phyloP scores from a whole-genome alignment of 805 yeast genomes.

The Candida quercuum region DNA sequence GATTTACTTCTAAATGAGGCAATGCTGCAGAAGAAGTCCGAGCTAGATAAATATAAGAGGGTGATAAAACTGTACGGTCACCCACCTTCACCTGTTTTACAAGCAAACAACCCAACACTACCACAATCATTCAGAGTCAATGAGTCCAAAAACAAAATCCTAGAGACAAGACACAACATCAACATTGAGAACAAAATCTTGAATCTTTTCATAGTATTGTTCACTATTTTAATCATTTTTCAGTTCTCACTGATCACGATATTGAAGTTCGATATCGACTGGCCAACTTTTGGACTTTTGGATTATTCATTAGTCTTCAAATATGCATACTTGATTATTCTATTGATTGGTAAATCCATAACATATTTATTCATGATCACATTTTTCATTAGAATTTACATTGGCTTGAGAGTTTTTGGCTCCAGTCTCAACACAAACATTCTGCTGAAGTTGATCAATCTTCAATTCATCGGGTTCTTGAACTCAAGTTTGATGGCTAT shows the following conservation, averaged over 20 bases:
- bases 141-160: conserved; percentile 9
- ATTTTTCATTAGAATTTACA: conserved; percentile 15
- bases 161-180: conserved; percentile 10
- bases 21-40: conserved; percentile 9
- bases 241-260: conserved; percentile 14
- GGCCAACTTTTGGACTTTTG: conserved; percentile 8
- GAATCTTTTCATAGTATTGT: conserved; percentile 13
- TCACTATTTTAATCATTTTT: conserved; percentile 11
- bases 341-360: conserved; percentile 13
- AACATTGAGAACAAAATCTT: conserved; percentile 16
- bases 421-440: conserved; percentile 11
- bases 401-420: conserved; percentile 16
- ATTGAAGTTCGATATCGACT: conserved; percentile 13
- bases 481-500: conserved; percentile 9
- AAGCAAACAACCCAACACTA: conserved; percentile 1
- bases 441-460: conserved; percentile 13
- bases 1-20: conserved; percentile 11
- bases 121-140: not conserved
- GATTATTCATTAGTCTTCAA: conserved; percentile 9
- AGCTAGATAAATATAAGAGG: conserved; percentile 10
- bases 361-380: conserved; percentile 13
- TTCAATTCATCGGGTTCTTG: conserved; percentile 19
- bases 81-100: conserved; percentile 9
- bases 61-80: conserved; percentile 13
- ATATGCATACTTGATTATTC: conserved; percentile 9